A percentile compares a stretch with the other conserved stretches of the same genome.
phyloP scores from a whole-genome alignment of 2,329 filamentous ascomycete species.

The Fusarium praegraminearum region DNA sequence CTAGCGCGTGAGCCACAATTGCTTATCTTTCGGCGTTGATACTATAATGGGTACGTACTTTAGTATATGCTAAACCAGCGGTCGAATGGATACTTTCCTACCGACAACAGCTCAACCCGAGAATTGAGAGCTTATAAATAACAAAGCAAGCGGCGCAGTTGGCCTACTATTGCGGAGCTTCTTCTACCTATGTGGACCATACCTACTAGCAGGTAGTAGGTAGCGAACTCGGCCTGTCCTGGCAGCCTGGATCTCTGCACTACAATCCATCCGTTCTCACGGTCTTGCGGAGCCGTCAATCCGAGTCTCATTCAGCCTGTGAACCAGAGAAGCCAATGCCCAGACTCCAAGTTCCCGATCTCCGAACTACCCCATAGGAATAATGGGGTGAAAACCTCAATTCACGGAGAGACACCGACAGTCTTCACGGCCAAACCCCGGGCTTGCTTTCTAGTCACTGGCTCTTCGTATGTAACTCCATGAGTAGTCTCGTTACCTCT shows the following conservation, averaged over 20 bases:
- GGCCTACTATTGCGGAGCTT: constrained; percentile 40
- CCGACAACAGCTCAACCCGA: constrained; percentile 42
- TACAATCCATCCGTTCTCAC: constrained; percentile 17
- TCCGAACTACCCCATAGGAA: constrained; percentile 23
- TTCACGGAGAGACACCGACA: constrained; percentile 31
- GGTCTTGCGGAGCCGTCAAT: constrained; percentile 41
- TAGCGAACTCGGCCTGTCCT: constrained; percentile 42
- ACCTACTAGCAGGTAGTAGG: neutral
- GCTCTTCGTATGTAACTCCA: neutral
- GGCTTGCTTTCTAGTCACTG: constrained; percentile 25
- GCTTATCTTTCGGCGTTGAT: constrained; percentile 43
- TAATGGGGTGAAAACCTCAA: constrained; percentile 10
- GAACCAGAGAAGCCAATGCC: constrained; percentile 20
- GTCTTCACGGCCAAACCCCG: constrained; percentile 29
- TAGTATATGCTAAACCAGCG: constrained; percentile 29
- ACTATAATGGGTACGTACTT: constrained; percentile 12
- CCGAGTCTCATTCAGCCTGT: constrained; percentile 22
- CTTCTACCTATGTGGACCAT: constrained; percentile 28
- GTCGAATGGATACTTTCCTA: constrained; percentile 33
- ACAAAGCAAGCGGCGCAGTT: constrained; percentile 36
- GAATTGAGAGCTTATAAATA: constrained; percentile 49
- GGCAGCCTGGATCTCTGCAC: constrained; percentile 4
- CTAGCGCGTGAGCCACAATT: constrained; percentile 40
- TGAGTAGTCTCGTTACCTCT: constrained; percentile 27
- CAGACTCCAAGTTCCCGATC: constrained; percentile 33